Evolutionary conservation across 2,329 filamentous ascomycete species (phyloP).

Genomic region (Diplodia sapinea): DNA sequence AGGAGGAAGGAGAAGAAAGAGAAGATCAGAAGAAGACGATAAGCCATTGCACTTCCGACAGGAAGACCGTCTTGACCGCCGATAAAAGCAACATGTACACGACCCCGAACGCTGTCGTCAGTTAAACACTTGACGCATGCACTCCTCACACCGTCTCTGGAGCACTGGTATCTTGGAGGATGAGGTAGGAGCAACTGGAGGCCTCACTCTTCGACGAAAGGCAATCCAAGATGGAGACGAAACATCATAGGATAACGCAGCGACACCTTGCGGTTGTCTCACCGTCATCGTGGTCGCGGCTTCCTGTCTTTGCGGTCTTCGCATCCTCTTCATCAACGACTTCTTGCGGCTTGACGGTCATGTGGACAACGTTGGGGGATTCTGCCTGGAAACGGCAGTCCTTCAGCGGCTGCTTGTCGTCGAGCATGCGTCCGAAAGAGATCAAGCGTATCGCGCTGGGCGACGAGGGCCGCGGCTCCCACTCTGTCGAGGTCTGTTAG

Average conservation of each 20-base stretch:
- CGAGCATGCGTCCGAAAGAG: conserved; percentile 86
- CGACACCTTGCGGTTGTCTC: conserved; percentile 66
- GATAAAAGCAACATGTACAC: conserved; percentile 20
- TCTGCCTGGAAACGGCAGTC: conserved; percentile 80
- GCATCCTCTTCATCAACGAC: conserved; percentile 79
- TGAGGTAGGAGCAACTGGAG: conserved; percentile 18
- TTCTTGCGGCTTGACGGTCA: conserved; percentile 88
- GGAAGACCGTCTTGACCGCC: neutral
- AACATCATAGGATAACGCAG: conserved; percentile 62
- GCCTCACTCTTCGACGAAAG: neutral
- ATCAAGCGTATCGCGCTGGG: conserved; percentile 91
- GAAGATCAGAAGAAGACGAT: neutral
- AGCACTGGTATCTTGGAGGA: conserved; percentile 21
- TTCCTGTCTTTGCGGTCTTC: conserved; percentile 64
- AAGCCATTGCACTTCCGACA: conserved; percentile 13
- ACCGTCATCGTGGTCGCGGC: conserved; percentile 59
- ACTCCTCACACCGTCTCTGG: conserved; percentile 20
- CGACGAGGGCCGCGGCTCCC: conserved; percentile 84
- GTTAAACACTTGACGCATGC: conserved; percentile 7
- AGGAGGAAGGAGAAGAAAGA: neutral
- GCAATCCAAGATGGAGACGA: conserved; percentile 10
- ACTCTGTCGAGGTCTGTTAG: conserved; percentile 59
- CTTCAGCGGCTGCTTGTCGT: conserved; percentile 83
- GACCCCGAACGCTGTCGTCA: conserved; percentile 3
- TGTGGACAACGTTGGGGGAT: conserved; percentile 85